A percentile compares a stretch with the other conserved stretches of the same genome.
These are phyloP conservation scores for Boletus rufocinnamomeus DNA, from an alignment of 768 basidiomycete genomes.

Conservation along the genomic window DNA sequence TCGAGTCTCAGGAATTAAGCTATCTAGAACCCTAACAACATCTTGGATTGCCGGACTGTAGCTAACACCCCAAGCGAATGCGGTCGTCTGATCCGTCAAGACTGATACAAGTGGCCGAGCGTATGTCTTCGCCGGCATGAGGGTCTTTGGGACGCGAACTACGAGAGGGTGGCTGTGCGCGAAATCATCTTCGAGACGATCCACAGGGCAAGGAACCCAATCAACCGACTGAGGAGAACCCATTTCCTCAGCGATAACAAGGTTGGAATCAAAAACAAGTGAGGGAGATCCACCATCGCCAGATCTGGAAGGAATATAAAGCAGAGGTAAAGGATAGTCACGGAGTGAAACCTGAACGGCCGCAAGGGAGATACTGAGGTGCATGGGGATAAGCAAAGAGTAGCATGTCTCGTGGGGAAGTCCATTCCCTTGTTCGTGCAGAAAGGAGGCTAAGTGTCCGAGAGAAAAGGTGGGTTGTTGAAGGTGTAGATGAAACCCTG, in stretches of 20 bases:
- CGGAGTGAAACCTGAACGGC: constrained; percentile 67
- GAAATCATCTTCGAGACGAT: constrained; percentile 54
- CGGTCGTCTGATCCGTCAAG: constrained; percentile 61
- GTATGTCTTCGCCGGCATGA: constrained; percentile 95
- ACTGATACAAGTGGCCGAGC: constrained; percentile 73
- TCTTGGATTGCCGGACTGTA: constrained; percentile 87
- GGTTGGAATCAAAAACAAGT: constrained; percentile 69
- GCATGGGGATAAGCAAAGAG: constrained; percentile 80
- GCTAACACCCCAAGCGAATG: constrained; percentile 88
- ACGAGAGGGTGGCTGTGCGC: constrained; percentile 54
- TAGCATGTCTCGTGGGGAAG: constrained; percentile 71
- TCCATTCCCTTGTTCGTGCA: constrained; percentile 65
- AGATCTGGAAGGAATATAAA: constrained; percentile 62
- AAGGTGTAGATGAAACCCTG: constrained; percentile 58
- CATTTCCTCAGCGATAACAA: constrained; percentile 89
- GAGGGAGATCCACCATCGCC: constrained; percentile 39
- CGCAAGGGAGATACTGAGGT: constrained; percentile 67
- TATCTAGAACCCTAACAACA: constrained; percentile 79
- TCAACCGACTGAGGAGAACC: constrained; percentile 65
- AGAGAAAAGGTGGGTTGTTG: constrained; percentile 60
- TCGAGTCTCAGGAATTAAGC: constrained; percentile 70
- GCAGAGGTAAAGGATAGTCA: constrained; percentile 86
- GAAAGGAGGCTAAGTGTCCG: constrained; percentile 58
- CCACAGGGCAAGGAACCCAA: constrained; percentile 69
- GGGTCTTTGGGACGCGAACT: constrained; percentile 79